Conservation (phyloP, 768 basidiomycete species). For the Mycena epipterygia region DNA sequence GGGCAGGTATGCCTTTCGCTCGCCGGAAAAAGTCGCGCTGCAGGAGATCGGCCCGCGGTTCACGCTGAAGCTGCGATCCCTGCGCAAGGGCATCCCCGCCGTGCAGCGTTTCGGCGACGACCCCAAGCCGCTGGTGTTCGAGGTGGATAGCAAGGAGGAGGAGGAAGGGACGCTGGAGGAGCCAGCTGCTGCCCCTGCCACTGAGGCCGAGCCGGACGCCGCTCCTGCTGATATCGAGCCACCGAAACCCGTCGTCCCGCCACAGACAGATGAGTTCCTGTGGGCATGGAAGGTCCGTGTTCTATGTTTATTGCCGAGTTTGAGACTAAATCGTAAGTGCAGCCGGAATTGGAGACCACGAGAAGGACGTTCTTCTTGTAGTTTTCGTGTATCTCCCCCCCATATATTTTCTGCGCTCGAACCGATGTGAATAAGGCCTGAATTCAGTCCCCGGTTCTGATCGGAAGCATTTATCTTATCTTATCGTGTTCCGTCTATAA, state of each 20-base stretch:
- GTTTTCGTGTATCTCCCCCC: conserved; percentile 6
- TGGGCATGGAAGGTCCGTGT: conserved; percentile 91
- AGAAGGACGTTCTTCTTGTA: conserved; percentile 93
- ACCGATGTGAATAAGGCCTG: too few species aligned
- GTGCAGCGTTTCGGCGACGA: conserved; percentile 78
- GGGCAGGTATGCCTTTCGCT: conserved; percentile 90
- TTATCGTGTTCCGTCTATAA: too few species aligned
- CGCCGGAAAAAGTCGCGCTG: conserved; percentile 89
- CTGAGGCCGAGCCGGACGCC: conserved; percentile 29
- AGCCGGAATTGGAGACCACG: conserved; percentile 96
- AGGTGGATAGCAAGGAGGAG: conserved; percentile 56
- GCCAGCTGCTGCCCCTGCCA: conserved; percentile 22
- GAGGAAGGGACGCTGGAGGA: conserved; percentile 43
- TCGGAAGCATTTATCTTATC: too few species aligned
- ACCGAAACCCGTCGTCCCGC: conserved; percentile 59
- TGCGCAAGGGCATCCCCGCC: conserved; percentile 90
- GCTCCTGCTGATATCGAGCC: not conserved
- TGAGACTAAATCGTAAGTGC: conserved; percentile 29
- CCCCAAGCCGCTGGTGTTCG: conserved; percentile 69
- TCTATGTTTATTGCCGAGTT: not conserved
- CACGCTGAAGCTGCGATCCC: conserved; percentile 91
- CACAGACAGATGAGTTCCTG: conserved; percentile 82
- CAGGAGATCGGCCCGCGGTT: conserved; percentile 99
- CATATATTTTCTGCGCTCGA: not conserved
- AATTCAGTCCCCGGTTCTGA: too few species aligned